Base-by-base conservation (phyloP, 1,284 basidiomycete genomes). In the Sanghuangporus weigelae region DNA sequence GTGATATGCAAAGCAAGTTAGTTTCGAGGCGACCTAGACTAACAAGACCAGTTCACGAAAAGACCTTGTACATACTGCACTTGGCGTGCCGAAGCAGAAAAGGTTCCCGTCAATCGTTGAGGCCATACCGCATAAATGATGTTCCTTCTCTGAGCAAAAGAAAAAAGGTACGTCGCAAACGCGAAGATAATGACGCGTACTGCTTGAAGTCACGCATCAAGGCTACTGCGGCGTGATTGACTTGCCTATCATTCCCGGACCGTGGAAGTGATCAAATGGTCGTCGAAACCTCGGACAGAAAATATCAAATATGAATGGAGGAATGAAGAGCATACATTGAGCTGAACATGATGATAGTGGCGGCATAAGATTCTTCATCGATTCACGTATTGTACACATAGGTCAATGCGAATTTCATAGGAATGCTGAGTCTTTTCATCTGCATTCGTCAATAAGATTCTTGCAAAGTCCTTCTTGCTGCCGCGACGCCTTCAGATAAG, bases 401-500 rank as follows among this genome's bases (percentile, higher is more conserved):
- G 14, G 53, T 38, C 10, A 36, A 6, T n/a, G 1, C 19, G 31
- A 16, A 39, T 36, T n/a, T 38, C 23, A n/a, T 54, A 54, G 53
- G 53, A 38, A 38, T 16, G 23, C 23, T 35, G 26, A 3, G 8
- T 1, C 10, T 53, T 4, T 36, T 54, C 31, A 38, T 38, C 31
- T 16, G 16, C 10, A 14, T 10, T 49, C 49, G 51, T 62, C 42
- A 62, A 51, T 65, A 65, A 8, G 26, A n/a, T 46, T 59, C 60
- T 46, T 42, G n/a, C 11, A 71, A 67, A 35, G 67, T 67, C 5
- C n/a, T 54, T 56, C 58, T 67, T 10, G 72, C 72, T 7, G 67
- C 68, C 50, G 66, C 68, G 44, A 77, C 69, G 21, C 80, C 81
- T 68, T 82, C 78, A 60, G 71, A 71, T 63, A 80, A 77, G 0